Evolutionary conservation across 345 rosid genomes (phyloP), one percentile per base, ranked within the genome.

Genomic region (Schrenkiella parvula): DNA sequence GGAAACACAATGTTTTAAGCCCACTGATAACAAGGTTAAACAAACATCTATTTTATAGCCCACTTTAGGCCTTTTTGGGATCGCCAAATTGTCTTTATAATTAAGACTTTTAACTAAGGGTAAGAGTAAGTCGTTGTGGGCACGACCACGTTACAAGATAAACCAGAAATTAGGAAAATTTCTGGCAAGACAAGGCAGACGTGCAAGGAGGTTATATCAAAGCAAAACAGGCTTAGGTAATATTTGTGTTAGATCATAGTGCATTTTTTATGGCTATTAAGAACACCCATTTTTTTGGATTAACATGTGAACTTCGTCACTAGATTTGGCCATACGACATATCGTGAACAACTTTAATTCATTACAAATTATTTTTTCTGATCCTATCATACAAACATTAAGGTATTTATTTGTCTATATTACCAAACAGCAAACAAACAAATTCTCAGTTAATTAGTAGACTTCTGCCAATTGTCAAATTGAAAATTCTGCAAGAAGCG

Each of bases 121-220:
- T 8, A 42, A 15, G 59, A 53, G 25, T 28, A 56, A 29, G 17
- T 56, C 43, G 21, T 28, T 38, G 42, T 26, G 42, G 10, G 42
- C 53, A 39, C 6, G 55, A 60, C 39, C 60, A 61, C 53, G 35
- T 52, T 28, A 21, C 6, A 42, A 39, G 69, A 31, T 52, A n/a
- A 59, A 72, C 64, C 64, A 72, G 64, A 72, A 72, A 42, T 63
- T 63, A 63, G 70, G 64, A 63, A 72, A 31, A 1, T 14, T 61
- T 48, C 21, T 37, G 75, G 74, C 67, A 35, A 48, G 50, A 26
- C 64, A 34, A 61, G 17, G 62, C 15, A 71, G 60, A 71, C 69
- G 76, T 72, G 56, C 70, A 63, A 72, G 70, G 11, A 42, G 55
- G 55, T n/a, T 31, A 12, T 48, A 60, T 61, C 43, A 51, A 29